Evolutionary conservation across 257 asterid genomes (phyloP), one percentile per base, ranked within the genome.

Genomic region (Gardenia jasminoides): DNA sequence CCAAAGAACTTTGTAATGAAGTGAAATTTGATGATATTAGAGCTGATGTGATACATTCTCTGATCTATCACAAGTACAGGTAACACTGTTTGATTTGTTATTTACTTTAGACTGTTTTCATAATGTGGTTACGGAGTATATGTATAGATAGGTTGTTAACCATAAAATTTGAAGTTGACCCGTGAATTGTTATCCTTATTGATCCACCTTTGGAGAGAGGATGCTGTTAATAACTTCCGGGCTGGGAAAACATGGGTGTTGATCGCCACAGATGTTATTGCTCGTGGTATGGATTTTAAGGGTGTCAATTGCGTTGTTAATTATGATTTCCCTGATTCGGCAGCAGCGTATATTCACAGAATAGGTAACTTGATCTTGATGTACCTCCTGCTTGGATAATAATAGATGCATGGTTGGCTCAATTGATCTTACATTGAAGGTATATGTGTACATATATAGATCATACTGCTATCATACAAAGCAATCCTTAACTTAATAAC

Each of bases 221-320:
- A 75, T 80, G 97, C 98, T 0, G 89, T 94, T 44, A 92, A 92
- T 78, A 90, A 92, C 81, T 94, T 94, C 69, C 88, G 98, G 76
- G 88, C 92, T 11, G 97, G 97, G 24, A 92, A 94, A 89, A 92
- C 98, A 70, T 94, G 98, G 98, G 97, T 94, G 82, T 85, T 94
- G 86, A 88, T 94, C 31, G 98, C 97, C 46, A 92, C 98, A 24
- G 98, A 94, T 85, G 97, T 92, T 76, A 86, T 94, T 79, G 93
- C 97, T 65, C 98, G 98, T 30, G 98, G 98, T 67, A 94, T 94
- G 98, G 98, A 94, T 87, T 94, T 94, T 82, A 94, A 94, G 88
- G 97, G 97, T n/a, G 87, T 94, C 76, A 91, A 91, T 75, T 91
- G 97, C 76, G 98, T 94, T 50, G 85, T 94, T 83, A 94, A 94